Conservation (phyloP, 345 rosid genomes). For the Draba incana region DNA sequence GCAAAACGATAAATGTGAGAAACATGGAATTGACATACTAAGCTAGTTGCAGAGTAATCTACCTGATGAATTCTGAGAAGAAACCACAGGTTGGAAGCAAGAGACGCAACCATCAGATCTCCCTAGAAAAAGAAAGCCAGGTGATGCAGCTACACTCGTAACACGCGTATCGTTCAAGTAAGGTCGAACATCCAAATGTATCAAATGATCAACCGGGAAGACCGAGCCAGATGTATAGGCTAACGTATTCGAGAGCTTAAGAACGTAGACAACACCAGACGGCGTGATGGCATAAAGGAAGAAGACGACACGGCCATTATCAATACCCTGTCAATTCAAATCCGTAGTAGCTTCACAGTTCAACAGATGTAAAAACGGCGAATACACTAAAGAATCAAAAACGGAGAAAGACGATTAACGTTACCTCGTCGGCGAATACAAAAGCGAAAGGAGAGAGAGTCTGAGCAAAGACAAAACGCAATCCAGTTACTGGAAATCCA, state of each 20-base stretch:
- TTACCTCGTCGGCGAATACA: conserved; percentile 56
- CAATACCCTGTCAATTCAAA: conserved; percentile 46
- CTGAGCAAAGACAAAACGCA: conserved; percentile 64
- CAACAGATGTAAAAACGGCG: conserved; percentile 1
- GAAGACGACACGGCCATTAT: conserved; percentile 39
- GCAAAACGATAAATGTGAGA: conserved; percentile 8
- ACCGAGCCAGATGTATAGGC: conserved; percentile 49
- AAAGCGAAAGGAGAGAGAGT: conserved; percentile 74
- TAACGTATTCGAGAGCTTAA: conserved; percentile 52
- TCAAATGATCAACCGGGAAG: conserved; percentile 53
- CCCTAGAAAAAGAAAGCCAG: conserved; percentile 68
- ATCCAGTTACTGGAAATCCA: conserved; percentile 55
- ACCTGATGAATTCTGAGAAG: conserved; percentile 64
- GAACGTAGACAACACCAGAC: conserved; percentile 66
- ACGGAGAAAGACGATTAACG: background rate
- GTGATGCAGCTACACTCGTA: conserved; percentile 58
- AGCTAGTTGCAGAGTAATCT: conserved; percentile 21
- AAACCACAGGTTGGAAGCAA: conserved; percentile 56
- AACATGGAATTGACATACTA: background rate
- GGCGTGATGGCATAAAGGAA: conserved; percentile 63
- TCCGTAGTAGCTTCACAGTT: conserved; percentile 12
- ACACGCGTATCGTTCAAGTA: conserved; percentile 44
- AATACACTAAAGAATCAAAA: background rate
- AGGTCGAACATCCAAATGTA: conserved; percentile 53
- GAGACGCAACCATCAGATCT: conserved; percentile 69